Evolutionary conservation across 2,329 filamentous ascomycete species (phyloP).

Genomic region (Beauveria sp.): DNA sequence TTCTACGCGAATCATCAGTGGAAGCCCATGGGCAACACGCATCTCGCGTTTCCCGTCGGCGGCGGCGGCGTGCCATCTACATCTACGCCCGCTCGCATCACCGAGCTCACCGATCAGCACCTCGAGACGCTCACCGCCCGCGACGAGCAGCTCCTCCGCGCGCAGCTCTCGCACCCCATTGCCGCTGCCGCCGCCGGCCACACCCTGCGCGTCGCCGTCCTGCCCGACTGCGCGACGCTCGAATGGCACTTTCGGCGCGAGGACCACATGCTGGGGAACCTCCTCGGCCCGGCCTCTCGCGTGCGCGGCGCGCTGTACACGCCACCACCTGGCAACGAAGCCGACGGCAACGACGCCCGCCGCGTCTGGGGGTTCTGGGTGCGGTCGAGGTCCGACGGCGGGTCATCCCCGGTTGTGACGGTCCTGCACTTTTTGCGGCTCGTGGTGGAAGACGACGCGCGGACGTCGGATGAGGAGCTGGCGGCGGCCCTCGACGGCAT

Average conservation of each 20-base stretch:
- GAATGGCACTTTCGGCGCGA: conserved; percentile 67
- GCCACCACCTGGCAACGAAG: conserved; percentile 28
- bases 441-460: conserved; percentile 51
- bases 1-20: conserved; percentile 77
- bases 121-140: conserved; percentile 52
- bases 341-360: conserved; percentile 33
- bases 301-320: conserved; percentile 65
- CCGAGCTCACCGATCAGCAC: conserved; percentile 46
- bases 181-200: conserved; percentile 5
- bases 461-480: conserved; percentile 33
- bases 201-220: conserved; percentile 26
- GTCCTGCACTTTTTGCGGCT: conserved; percentile 62
- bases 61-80: conserved; percentile 21
- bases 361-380: conserved; percentile 72
- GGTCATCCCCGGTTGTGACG: conserved; percentile 48
- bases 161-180: conserved; percentile 34
- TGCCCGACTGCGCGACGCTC: conserved; percentile 24
- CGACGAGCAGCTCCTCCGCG: conserved; percentile 56
- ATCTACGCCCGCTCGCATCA: conserved; percentile 23
- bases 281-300: conserved; percentile 48
- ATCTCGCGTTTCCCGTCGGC: conserved; percentile 51
- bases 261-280: conserved; percentile 61
- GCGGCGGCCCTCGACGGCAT: conserved; percentile 52
- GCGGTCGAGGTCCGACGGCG: conserved; percentile 51
- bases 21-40: conserved; percentile 64